Base-by-base conservation (phyloP, 331 rosid genomes). In the Rhamnella rubrinervis region DNA sequence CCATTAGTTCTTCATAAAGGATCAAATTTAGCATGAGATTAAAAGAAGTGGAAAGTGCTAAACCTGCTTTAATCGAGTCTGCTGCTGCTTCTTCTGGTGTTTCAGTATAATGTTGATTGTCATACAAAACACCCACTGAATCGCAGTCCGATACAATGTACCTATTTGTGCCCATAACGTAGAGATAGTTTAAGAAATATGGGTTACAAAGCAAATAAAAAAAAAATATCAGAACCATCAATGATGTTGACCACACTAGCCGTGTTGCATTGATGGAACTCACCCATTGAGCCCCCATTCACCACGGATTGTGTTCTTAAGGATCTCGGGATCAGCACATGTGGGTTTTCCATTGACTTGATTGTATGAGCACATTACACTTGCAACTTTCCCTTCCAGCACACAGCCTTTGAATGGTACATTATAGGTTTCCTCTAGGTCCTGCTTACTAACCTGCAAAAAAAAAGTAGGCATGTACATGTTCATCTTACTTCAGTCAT, bases 261-360 rank as follows among this genome's bases (percentile, higher is more conserved):
- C 1, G 6, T 18, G 6, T 0, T 23, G 23, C 23, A 23, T 23
- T 23, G 23, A n/a, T 1, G 6, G 23, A 19, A 55, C 61, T 25
- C 4, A 92, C 98, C 98, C 98, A 55, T 89, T 85, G 50, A 93
- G 92, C 1, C 77, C 16, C 98, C 98, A 93, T 57, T 86, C 63
- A 6, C 92, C 96, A 0, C 98, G 89, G 20, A 93, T 80, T 1
- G 88, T 89, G 80, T 70, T 79, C 59, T 83, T 90, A 0, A 93
- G 91, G 44, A 93, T 91, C 35, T 89, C 69, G 18, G 95, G 79
- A 62, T 93, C 96, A 6, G 96, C 97, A 72, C 98, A 93, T 2
- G 98, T 93, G 49, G 98, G 98, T 74, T 82, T 89, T 2, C 98
- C 98, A 66, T 93, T 93, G 47, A 93, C 98, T 26, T 93, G 97